A percentile compares a stretch with the other conserved stretches of the same genome.
These are phyloP conservation scores for Rhododendron ferrugineum DNA, from an alignment of 148 eudicot species.

Conservation along the genomic window DNA sequence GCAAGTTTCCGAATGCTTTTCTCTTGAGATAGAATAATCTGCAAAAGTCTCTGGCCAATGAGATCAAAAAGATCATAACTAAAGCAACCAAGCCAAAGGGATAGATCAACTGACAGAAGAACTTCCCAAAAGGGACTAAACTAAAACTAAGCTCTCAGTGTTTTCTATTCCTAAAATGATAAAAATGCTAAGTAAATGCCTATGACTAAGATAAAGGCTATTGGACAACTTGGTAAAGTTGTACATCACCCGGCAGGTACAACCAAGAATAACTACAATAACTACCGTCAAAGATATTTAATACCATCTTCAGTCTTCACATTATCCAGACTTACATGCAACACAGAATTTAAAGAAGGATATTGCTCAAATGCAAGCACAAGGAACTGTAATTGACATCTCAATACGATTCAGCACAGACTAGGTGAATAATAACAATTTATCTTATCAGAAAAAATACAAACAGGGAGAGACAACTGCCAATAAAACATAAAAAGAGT, in stretches of 20 bases:
- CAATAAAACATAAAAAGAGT: neutral
- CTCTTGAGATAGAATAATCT: conserved; percentile 58
- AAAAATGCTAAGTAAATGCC: neutral
- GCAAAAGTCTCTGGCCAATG: conserved; percentile 1
- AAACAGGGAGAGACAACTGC: neutral
- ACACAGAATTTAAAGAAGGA: neutral
- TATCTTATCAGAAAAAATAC: neutral
- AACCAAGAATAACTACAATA: neutral
- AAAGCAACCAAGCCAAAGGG: neutral
- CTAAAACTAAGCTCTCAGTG: neutral
- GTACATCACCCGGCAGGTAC: neutral
- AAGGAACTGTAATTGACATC: neutral
- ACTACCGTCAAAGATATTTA: neutral
- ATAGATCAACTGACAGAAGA: neutral
- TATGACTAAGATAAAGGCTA: neutral
- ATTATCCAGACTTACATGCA: neutral
- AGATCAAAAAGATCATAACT: neutral
- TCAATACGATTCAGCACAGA: neutral
- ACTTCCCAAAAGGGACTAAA: neutral
- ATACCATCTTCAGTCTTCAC: neutral
- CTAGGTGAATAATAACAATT: neutral
- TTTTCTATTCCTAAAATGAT: neutral
- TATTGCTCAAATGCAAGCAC: neutral
- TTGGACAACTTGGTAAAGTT: neutral
- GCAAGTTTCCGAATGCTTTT: conserved; percentile 47